Base-by-base conservation (phyloP, 164 flowering plant species). In the Buxus sempervirens region DNA sequence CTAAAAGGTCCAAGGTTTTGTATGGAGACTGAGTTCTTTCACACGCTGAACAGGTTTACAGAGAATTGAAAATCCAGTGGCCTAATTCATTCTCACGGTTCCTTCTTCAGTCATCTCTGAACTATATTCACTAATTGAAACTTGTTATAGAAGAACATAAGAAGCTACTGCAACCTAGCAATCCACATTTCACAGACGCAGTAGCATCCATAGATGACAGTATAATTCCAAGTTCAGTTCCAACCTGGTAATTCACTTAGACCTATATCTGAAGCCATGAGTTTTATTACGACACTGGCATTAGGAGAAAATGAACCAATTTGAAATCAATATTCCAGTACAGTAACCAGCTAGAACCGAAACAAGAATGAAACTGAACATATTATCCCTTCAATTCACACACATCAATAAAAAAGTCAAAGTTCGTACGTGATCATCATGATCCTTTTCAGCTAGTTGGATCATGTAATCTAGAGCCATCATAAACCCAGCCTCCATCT, bases 401-500 rank as follows among this genome's bases (percentile, higher is more conserved):
- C 28, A 25, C 24, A 14, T 70, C 10, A 32, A 62, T 49, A 36
- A 21, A 32, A 60, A 32, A 58, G 20, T 19, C 18, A 19, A 45
- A 56, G 36, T 20, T 2, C 22, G 54, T 74, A 89, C 98, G 91
- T 87, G 81, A 45, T 90, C 92, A 83, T 95, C 98, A 54, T 84
- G 67, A 76, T 91, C 96, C 58, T 84, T 89, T 42, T 85, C 96
- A 51, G 97, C 97, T 57, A 70, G 74, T 74, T 85, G 84, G 69
- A 95, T 95, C 98, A 95, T 95, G 85, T 86, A 91, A 83, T 95
- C 98, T 26, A 95, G 83, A 58, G 98, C 98, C 93, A 86, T 86
- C 89, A 94, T 88, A 75, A 94, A 94, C 56, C 96, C 94, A 0
- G 96, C 54, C 77, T 95, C 97, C 98, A 95, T 94, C 76, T 94